These are phyloP conservation scores for Neurospora sp. DNA, from an alignment of 495 filamentous ascomycete species.

Conservation along the genomic window DNA sequence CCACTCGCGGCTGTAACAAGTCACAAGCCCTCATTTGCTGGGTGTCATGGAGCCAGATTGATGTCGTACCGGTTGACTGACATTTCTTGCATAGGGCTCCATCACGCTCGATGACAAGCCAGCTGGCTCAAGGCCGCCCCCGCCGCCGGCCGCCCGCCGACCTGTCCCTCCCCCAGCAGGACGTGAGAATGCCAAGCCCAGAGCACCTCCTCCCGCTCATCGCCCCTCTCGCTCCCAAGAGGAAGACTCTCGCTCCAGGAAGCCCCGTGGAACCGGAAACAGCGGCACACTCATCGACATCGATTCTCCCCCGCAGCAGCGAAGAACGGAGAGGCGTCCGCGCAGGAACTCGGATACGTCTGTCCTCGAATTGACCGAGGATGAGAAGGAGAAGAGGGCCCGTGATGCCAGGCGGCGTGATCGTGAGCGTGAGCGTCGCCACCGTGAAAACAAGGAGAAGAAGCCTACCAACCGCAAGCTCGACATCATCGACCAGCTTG, in stretches of 20 bases:
- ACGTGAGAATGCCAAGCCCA: slow-evolving; percentile 43
- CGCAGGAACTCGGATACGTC: slow-evolving; percentile 95
- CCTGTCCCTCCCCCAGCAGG: slow-evolving; percentile 28
- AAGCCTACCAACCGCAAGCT: slow-evolving; percentile 53
- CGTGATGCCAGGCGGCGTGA: slow-evolving; percentile 65
- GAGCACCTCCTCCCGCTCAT: slow-evolving; percentile 37
- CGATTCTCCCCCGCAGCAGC: slow-evolving; percentile 25
- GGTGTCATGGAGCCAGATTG: not conserved
- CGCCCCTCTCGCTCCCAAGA: slow-evolving; percentile 52
- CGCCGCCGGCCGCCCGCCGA: slow-evolving; percentile 24
- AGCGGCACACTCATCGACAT: slow-evolving; percentile 22
- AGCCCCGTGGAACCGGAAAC: slow-evolving; percentile 25
- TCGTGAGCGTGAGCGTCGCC: slow-evolving; percentile 57
- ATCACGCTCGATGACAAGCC: slow-evolving; percentile 37
- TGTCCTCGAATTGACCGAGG: slow-evolving; percentile 65
- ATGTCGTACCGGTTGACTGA: slow-evolving; percentile 3
- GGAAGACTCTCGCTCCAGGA: slow-evolving; percentile 42
- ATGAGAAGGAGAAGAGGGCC: slow-evolving; percentile 64
- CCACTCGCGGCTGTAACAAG: not conserved
- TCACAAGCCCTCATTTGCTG: not conserved
- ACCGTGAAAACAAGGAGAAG: slow-evolving; percentile 50
- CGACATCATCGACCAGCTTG: slow-evolving; percentile 94
- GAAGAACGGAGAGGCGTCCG: slow-evolving; percentile 41
- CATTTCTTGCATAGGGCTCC: slow-evolving; percentile 29
- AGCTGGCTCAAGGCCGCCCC: slow-evolving; percentile 22